Base-by-base conservation (phyloP, 192 early-diverging fungal species). In the Geosiphon pyriformis region DNA sequence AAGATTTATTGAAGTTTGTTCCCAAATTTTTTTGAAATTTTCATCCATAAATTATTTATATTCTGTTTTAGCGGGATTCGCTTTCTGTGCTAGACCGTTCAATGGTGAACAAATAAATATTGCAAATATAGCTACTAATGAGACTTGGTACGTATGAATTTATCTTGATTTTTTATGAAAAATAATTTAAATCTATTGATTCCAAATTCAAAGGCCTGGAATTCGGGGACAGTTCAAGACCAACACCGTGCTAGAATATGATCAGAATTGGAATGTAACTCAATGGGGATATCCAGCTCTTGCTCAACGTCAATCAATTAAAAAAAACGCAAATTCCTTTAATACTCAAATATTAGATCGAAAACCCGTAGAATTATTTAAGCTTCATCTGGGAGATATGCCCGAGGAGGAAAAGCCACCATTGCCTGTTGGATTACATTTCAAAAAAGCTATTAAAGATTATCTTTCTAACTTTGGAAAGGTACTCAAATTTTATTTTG, bases 311-410 rank as follows among this genome's bases (percentile, higher is more conserved):
- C 29, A 20, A 0, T n/a, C 27, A 37, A 22, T 20, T 18, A 23
- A 42, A 61, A 6, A 29, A 29, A 23, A 23, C 15, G n/a, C n/a
- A n/a, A n/a, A n/a, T n/a, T n/a, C n/a, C n/a, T n/a, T n/a, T n/a
- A n/a, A n/a, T n/a, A n/a, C 37, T 23, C 8, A 47, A 23, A 23
- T 17, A 18, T 2, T 8, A 3, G 29, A 23, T 20, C 18, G 31
- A 22, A 20, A n/a, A 15, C 52, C 52, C 18, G 7, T 66, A 6
- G 52, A 66, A 66, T 26, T 55, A 4, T 66, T 66, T 35, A 66
- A 66, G 48, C 54, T 66, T 17, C 52, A 66, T 55, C 8, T 66
- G 2, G 35, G 27, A 3, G 34, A 55, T 55, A 31, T 66, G 11
- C 18, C 2, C 11, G 34, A 35, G 0, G 2, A 55, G 10, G 33